Percentiles rank a stretch among this genome's conserved stretches.
phyloP scores from a whole-genome alignment of 2,329 filamentous ascomycete genomes.

The Beauveria bassiana region DNA sequence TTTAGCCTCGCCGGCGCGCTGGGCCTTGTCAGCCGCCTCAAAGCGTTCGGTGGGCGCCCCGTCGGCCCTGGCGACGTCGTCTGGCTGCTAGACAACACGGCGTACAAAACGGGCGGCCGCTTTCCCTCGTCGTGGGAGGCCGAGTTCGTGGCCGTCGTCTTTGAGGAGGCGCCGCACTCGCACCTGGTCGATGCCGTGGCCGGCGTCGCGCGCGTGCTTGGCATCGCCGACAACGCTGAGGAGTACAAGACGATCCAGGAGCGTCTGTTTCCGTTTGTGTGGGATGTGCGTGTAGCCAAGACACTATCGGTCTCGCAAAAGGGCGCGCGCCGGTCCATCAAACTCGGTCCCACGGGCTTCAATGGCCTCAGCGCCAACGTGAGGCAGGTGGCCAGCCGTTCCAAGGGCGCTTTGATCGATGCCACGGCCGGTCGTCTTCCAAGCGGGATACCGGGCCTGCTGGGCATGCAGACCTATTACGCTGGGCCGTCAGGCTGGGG shows the following conservation, averaged over 20 bases:
- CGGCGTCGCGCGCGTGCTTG: constrained; percentile 61
- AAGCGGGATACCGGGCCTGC: constrained; percentile 42
- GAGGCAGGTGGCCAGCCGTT: constrained; percentile 40
- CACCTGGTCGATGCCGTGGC: constrained; percentile 61
- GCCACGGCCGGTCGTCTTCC: constrained; percentile 42
- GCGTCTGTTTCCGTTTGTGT: constrained; percentile 69
- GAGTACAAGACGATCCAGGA: constrained; percentile 53
- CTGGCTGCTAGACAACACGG: constrained; percentile 88
- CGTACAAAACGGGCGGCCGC: constrained; percentile 48
- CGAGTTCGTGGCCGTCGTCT: constrained; percentile 77
- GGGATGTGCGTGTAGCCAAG: constrained; percentile 64
- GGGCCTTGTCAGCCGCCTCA: constrained; percentile 42
- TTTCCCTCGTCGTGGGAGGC: constrained; percentile 58
- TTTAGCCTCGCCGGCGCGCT: constrained; percentile 31
- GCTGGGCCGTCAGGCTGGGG: constrained; percentile 75
- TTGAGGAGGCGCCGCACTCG: constrained; percentile 62
- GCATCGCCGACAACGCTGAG: constrained; percentile 53
- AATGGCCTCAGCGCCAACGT: constrained; percentile 66
- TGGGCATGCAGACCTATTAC: constrained; percentile 64
- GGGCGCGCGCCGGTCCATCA: constrained; percentile 30
- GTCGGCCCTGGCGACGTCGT: constrained; percentile 63
- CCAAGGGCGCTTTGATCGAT: constrained; percentile 38
- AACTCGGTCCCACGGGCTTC: constrained; percentile 60
- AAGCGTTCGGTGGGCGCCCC: constrained; percentile 47
- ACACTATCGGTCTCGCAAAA: constrained; percentile 57